phyloP scores from a whole-genome alignment of 2,329 filamentous ascomycete species.

The Botrytis porri region DNA sequence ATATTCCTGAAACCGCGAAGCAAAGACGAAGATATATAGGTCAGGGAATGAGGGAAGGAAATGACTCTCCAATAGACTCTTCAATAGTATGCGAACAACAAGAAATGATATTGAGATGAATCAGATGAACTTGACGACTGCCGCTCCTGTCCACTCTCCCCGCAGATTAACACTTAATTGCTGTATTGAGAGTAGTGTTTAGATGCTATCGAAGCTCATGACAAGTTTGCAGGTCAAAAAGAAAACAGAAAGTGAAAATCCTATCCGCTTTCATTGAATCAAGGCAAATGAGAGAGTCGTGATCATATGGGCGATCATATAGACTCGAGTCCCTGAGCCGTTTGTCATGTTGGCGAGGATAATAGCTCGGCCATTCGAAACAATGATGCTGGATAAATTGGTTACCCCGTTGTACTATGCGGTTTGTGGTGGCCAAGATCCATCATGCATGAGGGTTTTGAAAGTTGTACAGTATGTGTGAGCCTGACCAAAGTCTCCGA shows the following conservation, averaged over 20 bases:
- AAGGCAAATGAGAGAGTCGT: background rate
- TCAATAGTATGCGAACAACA: background rate
- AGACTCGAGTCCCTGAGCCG: background rate
- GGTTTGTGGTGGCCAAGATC: conserved; percentile 8
- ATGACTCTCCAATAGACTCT: background rate
- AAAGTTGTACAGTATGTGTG: background rate
- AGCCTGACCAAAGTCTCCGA: conserved; percentile 5
- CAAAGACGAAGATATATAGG: conserved; percentile 4
- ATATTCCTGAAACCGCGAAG: background rate
- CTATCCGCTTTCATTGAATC: background rate
- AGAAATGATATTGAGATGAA: conserved; percentile 2
- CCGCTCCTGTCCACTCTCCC: background rate
- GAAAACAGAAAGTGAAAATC: background rate
- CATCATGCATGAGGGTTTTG: conserved; percentile 8
- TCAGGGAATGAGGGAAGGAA: background rate
- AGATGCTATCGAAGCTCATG: background rate
- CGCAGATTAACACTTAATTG: conserved; percentile 3
- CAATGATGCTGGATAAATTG: conserved; percentile 5
- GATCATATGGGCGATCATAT: background rate
- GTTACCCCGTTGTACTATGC: background rate
- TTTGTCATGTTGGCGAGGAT: background rate
- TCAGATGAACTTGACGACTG: background rate
- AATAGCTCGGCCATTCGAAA: background rate
- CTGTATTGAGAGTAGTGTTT: background rate
- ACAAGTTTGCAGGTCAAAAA: background rate